phyloP scores from a whole-genome alignment of 2,329 filamentous ascomycete genomes.

The Thelonectria blattea region DNA sequence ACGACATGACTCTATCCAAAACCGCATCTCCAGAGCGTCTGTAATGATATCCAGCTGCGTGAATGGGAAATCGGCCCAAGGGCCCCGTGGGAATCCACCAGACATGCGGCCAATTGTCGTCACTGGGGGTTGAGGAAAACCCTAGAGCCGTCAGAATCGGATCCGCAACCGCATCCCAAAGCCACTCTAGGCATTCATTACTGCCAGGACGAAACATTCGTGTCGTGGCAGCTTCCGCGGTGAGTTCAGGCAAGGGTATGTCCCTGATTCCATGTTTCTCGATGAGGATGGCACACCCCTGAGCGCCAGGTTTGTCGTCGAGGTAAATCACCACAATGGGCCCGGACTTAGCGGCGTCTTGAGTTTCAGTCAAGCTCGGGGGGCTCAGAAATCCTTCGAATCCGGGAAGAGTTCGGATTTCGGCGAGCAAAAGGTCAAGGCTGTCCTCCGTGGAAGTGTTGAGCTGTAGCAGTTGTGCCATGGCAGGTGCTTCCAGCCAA shows the following conservation, averaged over 20 bases:
- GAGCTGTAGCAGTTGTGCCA: not conserved
- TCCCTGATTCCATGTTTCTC: not conserved
- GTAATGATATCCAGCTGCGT: conserved; percentile 43
- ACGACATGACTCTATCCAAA: conserved; percentile 46
- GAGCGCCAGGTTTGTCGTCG: too few relatives aligned
- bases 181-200: conserved; percentile 35
- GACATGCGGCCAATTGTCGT: conserved; percentile 36
- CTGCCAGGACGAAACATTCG: not conserved
- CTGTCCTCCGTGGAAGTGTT: not conserved
- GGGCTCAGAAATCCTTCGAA: not conserved
- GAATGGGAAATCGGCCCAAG: conserved; percentile 40
- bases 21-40: conserved; percentile 31
- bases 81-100: conserved; percentile 45
- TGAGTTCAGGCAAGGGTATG: not conserved
- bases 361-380: not conserved
- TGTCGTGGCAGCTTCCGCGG: not conserved
- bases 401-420: not conserved
- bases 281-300: not conserved
- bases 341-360: not conserved
- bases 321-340: not conserved
- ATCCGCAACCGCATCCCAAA: conserved; percentile 38
- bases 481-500: not conserved
- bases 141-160: conserved; percentile 39
- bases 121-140: conserved; percentile 24
- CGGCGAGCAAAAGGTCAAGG: not conserved